Base-by-base conservation (phyloP, 179 eudicot species). In the Beta macrorhiza region DNA sequence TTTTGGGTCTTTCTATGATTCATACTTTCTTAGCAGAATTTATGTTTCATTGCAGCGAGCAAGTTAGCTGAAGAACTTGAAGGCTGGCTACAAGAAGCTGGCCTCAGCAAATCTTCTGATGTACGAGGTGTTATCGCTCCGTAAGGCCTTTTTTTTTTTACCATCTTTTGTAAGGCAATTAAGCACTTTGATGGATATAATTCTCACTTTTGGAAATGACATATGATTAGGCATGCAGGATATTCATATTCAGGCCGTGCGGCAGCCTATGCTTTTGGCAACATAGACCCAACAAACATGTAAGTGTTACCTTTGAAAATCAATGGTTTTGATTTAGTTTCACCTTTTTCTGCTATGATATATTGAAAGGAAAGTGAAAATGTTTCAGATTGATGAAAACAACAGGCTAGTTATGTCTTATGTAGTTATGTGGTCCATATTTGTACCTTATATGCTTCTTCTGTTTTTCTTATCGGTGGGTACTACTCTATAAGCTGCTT, bases 81-180 rank as follows among this genome's bases (percentile, higher is more conserved):
- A 75, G 93, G 90, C 10, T 96, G 99, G 99, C 92, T 96, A 65
- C 79, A 85, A 72, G 93, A 83, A 76, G 87, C 92, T 68, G 95
- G 90, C 63, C 78, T 92, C 63, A 79, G 83, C 70, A 92, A 88
- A 79, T 94, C 98, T 84, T 84, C 97, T 25, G 99, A 94, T 87
- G 97, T 96, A 72, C 87, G 99, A 86, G 98, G 94, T 77, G 99
- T 96, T 74, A 96, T 96, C 86, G 99, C 99, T 65, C 99, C 99
- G 99, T 94, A 91, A 94, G 98, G 16, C 65, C 15, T 74, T 56
- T 89, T 80, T 56, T 89, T 80, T 70, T 44, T 17, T 63, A 51
- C 55, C 56, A 57, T n/a, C 45, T 8, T 45, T 37, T 68, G 10
- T 15, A 16, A 29, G 68, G 44, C 15, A 11, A 14, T 53, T 56